Base-by-base conservation (phyloP, 2,329 filamentous ascomycete species). In the Talaromyces funiculosus region DNA sequence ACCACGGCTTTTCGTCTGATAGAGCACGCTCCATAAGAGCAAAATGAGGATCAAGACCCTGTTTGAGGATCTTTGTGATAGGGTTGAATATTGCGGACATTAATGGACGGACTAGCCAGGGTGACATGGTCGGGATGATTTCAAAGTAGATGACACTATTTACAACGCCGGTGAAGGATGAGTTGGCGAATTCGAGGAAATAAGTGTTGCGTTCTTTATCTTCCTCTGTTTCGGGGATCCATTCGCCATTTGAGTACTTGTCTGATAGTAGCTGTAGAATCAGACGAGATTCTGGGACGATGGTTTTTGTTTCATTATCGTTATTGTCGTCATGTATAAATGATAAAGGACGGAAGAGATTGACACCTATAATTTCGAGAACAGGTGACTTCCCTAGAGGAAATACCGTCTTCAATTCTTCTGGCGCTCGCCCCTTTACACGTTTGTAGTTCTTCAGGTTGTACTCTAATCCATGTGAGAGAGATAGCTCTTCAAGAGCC, bases 351-450 rank as follows among this genome's bases (percentile, higher is more conserved):
- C 60, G 54, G 31, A 45, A 61, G 20, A 61, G 8, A 22, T 58
- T 43, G 16, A 58, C 54, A 1, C 47, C 54, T 12, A 60, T 60
- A 18, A 63, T 53, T 35, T 63, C 62, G 20, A 72, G 49, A 38
- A 71, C 64, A 12, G 69, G 69, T 7, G 65, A 66, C 60, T 71
- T 71, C 16, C 68, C 67, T 5, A 71, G 62, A 9, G 64, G 65
- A 53, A 64, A 66, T 20, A 68, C 29, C 5, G 54, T n/a, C 18
- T 64, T 53, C 37, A 71, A 58, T 22, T 60, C 62, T 51, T 57
- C 56, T 24, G 62, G 59, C 18, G 64, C 54, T 35, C 54, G 42
- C 10, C 31, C 53, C n/a, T 60, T 51, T 24, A 59, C 42, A 14
- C 68, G 68, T 9, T 61, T 51, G 61, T 69, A 66, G 61, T 59